Evolutionary conservation across 768 basidiomycete genomes (phyloP).

Genomic region (Termitomyces sp.): DNA sequence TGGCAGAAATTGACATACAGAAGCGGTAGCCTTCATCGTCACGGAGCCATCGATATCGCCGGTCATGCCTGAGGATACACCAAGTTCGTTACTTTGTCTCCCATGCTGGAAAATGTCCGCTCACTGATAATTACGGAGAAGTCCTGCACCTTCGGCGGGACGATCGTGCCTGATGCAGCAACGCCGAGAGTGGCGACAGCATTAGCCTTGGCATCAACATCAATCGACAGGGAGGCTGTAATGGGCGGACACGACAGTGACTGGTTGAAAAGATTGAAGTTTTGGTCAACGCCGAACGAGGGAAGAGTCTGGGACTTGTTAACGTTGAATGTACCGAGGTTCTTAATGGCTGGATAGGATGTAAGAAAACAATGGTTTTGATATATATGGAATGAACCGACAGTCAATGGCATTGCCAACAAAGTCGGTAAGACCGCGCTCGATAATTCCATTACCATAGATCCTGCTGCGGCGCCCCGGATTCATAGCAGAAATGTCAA

Average conservation of each 20-base stretch:
- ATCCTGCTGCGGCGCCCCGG: conserved; percentile 27
- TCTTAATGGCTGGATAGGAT: conserved; percentile 14
- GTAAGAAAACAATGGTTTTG: not conserved
- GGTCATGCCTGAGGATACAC: conserved; percentile 24
- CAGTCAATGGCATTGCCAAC: conserved; percentile 24
- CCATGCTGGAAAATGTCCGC: conserved; percentile 5
- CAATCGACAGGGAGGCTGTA: conserved; percentile 13
- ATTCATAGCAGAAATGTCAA: conserved; percentile 22
- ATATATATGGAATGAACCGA: conserved; percentile 7
- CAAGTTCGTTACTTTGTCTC: not conserved
- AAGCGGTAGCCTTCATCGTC: conserved; percentile 30
- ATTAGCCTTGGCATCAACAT: conserved; percentile 21
- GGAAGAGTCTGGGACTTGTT: conserved; percentile 25
- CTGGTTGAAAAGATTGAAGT: conserved; percentile 24
- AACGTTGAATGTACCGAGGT: conserved; percentile 27
- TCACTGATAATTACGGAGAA: conserved; percentile 32
- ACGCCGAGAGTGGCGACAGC: conserved; percentile 24
- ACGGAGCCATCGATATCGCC: conserved; percentile 37
- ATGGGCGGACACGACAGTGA: conserved; percentile 19
- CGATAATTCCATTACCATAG: conserved; percentile 17
- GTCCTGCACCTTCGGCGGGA: conserved; percentile 22
- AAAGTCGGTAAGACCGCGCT: conserved; percentile 24
- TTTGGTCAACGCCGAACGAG: conserved; percentile 28
- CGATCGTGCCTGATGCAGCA: conserved; percentile 20
- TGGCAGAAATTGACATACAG: conserved; percentile 18